Conservation (phyloP, 2,329 filamentous ascomycete species). For the Penicillium sp. region DNA sequence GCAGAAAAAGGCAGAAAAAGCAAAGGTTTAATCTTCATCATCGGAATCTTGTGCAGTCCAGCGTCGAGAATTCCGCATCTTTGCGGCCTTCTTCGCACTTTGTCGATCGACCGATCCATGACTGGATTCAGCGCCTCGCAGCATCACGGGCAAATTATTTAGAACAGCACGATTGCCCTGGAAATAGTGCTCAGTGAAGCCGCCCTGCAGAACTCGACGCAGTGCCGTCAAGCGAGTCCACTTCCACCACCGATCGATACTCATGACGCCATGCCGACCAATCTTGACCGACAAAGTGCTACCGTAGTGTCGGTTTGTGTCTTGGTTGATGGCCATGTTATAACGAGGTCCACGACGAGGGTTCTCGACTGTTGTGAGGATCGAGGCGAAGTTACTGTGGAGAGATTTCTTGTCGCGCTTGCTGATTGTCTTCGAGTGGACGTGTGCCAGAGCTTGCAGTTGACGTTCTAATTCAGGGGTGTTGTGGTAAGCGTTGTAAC, state of each 20-base stretch:
- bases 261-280: conserved; percentile 57
- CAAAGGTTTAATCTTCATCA: conserved; percentile 24
- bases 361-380: conserved; percentile 65
- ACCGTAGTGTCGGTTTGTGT: conserved; percentile 61
- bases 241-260: conserved; percentile 74
- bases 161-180: conserved; percentile 62
- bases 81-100: conserved; percentile 28
- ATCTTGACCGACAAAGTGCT: conserved; percentile 63
- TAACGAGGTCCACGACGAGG: conserved; percentile 66
- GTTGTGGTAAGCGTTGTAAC: conserved; percentile 67
- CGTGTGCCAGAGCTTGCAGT: conserved; percentile 59
- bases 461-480: conserved; percentile 60
- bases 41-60: conserved; percentile 32
- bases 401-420: conserved; percentile 67
- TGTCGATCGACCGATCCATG: conserved; percentile 24
- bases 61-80: conserved; percentile 28
- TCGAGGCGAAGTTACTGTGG: conserved; percentile 66
- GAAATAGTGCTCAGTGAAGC: conserved; percentile 62
- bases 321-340: conserved; percentile 61
- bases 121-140: conserved; percentile 26
- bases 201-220: conserved; percentile 60
- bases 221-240: conserved; percentile 62
- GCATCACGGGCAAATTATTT: conserved; percentile 55
- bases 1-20: background rate
- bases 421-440: conserved; percentile 61